Conservation (phyloP, 768 basidiomycete species). For the Psilocybe azurescens region DNA sequence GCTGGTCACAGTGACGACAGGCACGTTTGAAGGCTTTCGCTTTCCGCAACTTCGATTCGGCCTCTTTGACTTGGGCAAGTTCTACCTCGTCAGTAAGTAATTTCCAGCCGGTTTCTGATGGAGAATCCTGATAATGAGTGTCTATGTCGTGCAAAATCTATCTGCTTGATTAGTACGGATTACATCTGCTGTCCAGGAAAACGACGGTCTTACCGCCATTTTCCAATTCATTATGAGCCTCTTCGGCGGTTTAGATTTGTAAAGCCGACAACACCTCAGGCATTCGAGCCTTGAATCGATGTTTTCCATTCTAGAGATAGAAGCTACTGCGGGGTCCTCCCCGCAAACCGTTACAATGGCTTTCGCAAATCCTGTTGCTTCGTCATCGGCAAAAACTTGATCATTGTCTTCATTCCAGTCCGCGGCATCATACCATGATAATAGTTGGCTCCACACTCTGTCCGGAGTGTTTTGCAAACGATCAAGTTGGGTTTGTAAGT, state of each 20-base stretch:
- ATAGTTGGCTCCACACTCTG: conserved; percentile 9
- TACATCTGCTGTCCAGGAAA: neutral
- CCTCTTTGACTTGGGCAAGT: conserved; percentile 10
- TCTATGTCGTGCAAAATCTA: conserved; percentile 35
- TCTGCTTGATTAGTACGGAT: no score
- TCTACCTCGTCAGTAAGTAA: conserved; percentile 17
- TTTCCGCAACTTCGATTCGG: conserved; percentile 11
- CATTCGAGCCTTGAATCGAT: conserved; percentile 35
- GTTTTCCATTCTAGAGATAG: conserved; percentile 29
- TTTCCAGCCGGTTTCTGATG: conserved; percentile 16
- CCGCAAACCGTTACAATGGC: conserved; percentile 30
- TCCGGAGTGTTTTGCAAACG: no score
- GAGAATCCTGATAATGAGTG: conserved; percentile 24
- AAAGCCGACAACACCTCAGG: conserved; percentile 23
- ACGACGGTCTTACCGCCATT: conserved; percentile 30
- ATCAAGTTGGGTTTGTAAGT: no score
- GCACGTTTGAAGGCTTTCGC: neutral
- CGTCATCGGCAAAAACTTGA: conserved; percentile 32
- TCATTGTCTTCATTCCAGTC: conserved; percentile 27
- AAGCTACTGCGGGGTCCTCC: conserved; percentile 29
- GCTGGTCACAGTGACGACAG: neutral
- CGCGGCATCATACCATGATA: neutral
- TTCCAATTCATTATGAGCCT: conserved; percentile 37
- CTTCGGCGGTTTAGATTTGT: conserved; percentile 12
- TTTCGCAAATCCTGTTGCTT: conserved; percentile 27